These are phyloP conservation scores for Acanthochlamys bracteata DNA, from an alignment of 106 monocot genomes.

Conservation along the genomic window DNA sequence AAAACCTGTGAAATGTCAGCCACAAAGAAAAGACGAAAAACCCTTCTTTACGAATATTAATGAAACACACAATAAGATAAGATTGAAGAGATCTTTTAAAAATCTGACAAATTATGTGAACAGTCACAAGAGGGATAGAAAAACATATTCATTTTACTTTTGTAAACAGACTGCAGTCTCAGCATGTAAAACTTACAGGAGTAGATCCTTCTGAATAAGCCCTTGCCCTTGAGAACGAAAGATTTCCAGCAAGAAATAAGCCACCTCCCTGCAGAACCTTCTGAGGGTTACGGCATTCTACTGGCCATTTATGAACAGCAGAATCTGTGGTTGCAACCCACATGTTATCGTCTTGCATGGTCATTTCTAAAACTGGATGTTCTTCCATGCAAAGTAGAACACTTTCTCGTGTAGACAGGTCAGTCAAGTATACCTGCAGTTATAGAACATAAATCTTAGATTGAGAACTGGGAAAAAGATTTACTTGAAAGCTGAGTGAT, in stretches of 20 bases:
- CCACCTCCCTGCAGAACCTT: constrained; percentile 80
- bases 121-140: too few species aligned
- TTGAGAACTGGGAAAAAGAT: not conserved
- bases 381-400: constrained; percentile 80
- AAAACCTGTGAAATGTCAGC: too few species aligned
- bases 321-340: constrained; percentile 98
- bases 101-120: too few species aligned
- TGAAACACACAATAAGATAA: too few species aligned
- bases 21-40: too few species aligned
- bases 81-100: too few species aligned
- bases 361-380: constrained; percentile 68
- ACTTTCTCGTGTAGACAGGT: constrained; percentile 83
- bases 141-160: too few species aligned
- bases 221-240: constrained; percentile 89
- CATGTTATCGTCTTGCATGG: constrained; percentile 80
- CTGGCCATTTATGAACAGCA: constrained; percentile 76
- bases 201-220: constrained; percentile 82
- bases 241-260: constrained; percentile 95
- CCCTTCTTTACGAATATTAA: too few species aligned
- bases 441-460: constrained; percentile 13
- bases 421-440: constrained; percentile 83
- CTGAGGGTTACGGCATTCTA: constrained; percentile 66
- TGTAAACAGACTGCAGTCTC: too few species aligned
- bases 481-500: not conserved
- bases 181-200: constrained; percentile 48